Evolutionary conservation across 2,329 filamentous ascomycete genomes (phyloP).

Genomic region (Aspergillus novofumigatus): DNA sequence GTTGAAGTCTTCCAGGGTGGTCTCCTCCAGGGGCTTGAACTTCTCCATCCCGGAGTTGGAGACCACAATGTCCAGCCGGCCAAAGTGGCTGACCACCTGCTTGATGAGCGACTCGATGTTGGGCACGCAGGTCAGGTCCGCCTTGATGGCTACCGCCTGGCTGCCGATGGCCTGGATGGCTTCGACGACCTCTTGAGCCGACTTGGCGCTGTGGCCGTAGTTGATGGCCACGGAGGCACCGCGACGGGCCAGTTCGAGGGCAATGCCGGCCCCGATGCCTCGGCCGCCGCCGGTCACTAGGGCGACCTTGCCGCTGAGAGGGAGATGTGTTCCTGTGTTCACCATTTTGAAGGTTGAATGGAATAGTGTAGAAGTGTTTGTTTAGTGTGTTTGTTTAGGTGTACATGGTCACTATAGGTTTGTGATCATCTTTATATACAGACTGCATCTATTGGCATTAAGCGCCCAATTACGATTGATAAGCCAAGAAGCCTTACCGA

Average conservation of each 20-base stretch:
- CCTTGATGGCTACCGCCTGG: constrained; percentile 62
- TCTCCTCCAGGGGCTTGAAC: constrained; percentile 42
- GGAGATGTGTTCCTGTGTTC: not conserved
- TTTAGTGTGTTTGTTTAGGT: not conserved
- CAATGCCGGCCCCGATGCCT: constrained; percentile 41
- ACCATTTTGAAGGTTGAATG: not conserved
- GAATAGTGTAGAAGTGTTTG: not conserved
- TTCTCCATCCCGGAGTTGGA: constrained; percentile 22
- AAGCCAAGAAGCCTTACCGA: not conserved
- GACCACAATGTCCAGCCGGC: constrained; percentile 63
- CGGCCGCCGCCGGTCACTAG: constrained; percentile 35
- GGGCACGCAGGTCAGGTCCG: constrained; percentile 62
- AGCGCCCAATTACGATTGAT: not conserved
- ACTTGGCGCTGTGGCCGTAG: constrained; percentile 56
- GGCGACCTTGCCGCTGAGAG: constrained; percentile 35
- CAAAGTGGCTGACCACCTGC: constrained; percentile 59
- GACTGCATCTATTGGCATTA: not conserved
- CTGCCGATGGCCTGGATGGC: constrained; percentile 62
- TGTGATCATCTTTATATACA: not conserved
- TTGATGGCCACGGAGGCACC: constrained; percentile 40
- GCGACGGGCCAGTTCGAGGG: constrained; percentile 37
- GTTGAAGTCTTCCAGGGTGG: constrained; percentile 36
- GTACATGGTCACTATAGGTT: not conserved
- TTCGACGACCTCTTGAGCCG: constrained; percentile 62
- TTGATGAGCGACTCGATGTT: constrained; percentile 63